These are phyloP conservation scores for Puccinia novopanici DNA, from an alignment of 1,284 basidiomycete species.

Conservation along the genomic window DNA sequence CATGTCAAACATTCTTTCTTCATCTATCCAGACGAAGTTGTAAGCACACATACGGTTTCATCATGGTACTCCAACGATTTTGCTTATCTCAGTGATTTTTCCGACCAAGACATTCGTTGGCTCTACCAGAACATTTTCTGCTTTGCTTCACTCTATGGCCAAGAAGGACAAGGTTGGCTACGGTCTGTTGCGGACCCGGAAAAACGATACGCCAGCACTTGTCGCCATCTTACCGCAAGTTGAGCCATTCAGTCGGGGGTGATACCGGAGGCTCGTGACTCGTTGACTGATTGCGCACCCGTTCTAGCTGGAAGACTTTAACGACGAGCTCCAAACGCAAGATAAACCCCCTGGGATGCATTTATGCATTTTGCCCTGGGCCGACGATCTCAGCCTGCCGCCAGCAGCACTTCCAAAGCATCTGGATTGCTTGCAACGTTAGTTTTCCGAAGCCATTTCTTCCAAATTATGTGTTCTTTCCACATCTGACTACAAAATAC, in stretches of 20 bases:
- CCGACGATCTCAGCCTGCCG: slow-evolving; percentile 84
- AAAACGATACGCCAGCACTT: slow-evolving; percentile 75
- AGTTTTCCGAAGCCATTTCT: not conserved
- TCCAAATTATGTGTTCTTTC: not conserved
- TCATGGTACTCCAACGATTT: not conserved
- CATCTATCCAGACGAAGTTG: slow-evolving; percentile 73
- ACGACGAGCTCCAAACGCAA: slow-evolving; percentile 69
- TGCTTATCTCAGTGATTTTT: not conserved
- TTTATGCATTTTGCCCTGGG: slow-evolving; percentile 84
- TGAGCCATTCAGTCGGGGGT: not conserved
- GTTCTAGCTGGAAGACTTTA: slow-evolving; percentile 66
- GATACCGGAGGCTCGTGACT: not conserved
- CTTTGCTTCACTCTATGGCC: slow-evolving; percentile 79
- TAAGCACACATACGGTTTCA: not conserved
- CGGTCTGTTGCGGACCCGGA: slow-evolving; percentile 71
- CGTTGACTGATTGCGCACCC: not conserved
- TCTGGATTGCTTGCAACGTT: slow-evolving; percentile 54
- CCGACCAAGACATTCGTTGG: slow-evolving; percentile 65
- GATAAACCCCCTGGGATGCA: slow-evolving; percentile 86
- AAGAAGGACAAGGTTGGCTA: slow-evolving; percentile 80
- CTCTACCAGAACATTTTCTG: slow-evolving; percentile 85
- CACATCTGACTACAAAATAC: not conserved
- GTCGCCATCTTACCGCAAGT: slow-evolving; percentile 74
- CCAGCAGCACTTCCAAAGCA: slow-evolving; percentile 60
- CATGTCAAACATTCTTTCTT: slow-evolving; percentile 89